A percentile compares a stretch with the other conserved stretches of the same genome.
Evolutionary conservation across 2,329 filamentous ascomycete genomes (phyloP).

Genomic region (Cadophora malorum): DNA sequence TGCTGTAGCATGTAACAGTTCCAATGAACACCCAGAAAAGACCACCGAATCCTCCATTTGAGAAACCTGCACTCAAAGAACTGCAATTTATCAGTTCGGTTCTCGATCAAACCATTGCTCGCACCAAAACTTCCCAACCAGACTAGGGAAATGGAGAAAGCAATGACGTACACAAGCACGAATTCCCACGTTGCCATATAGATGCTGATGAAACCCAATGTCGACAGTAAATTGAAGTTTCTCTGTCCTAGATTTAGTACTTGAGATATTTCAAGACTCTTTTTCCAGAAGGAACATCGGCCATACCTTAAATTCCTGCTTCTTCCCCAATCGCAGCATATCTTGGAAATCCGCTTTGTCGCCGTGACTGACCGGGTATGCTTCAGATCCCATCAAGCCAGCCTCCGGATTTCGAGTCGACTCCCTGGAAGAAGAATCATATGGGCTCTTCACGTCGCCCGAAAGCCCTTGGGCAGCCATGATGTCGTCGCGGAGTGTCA

Average conservation of each 20-base stretch:
- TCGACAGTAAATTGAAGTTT: conserved; percentile 51
- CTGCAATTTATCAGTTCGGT: conserved; percentile 6
- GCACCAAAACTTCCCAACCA: neutral
- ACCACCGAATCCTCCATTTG: conserved; percentile 44
- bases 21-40: conserved; percentile 51
- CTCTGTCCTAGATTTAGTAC: conserved; percentile 37
- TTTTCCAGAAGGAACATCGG: neutral
- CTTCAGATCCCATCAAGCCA: conserved; percentile 8
- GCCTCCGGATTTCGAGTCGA: conserved; percentile 25
- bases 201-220: conserved; percentile 51
- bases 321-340: conserved; percentile 45
- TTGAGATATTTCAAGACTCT: neutral
- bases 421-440: conserved; percentile 24
- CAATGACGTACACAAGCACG: conserved; percentile 45
- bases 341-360: conserved; percentile 45
- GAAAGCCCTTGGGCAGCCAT: conserved; percentile 6
- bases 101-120: neutral
- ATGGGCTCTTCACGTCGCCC: conserved; percentile 18
- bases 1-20: conserved; percentile 43
- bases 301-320: conserved; percentile 42
- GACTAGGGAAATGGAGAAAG: neutral
- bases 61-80: conserved; percentile 44
- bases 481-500: neutral
- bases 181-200: conserved; percentile 54
- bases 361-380: conserved; percentile 26